Conservation (phyloP, 2,329 filamentous ascomycete species). For the Verticillium isaacii region DNA sequence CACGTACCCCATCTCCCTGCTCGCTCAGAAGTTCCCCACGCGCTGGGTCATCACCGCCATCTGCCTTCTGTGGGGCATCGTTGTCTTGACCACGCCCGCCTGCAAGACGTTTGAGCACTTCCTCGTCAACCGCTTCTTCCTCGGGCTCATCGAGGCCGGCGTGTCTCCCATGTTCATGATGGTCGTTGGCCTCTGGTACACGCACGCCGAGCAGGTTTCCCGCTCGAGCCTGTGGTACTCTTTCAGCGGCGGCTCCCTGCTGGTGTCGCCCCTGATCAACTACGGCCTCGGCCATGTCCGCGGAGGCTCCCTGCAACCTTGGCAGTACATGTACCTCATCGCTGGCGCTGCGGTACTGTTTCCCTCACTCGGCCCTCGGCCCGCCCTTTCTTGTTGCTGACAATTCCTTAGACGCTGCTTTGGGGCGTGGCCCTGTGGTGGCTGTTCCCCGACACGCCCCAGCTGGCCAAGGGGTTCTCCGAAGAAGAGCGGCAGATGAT, state of each 20-base stretch:
- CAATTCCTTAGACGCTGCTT: background rate
- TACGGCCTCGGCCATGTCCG: constrained; percentile 27
- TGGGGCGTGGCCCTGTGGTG: constrained; percentile 18
- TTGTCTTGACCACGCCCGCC: constrained; percentile 25
- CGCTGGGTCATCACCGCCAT: constrained; percentile 22
- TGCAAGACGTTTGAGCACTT: constrained; percentile 25
- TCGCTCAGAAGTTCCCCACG: constrained; percentile 22
- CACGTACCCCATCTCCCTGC: constrained; percentile 23
- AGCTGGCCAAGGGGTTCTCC: constrained; percentile 23
- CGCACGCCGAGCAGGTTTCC: constrained; percentile 29
- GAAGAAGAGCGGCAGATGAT: constrained; percentile 18
- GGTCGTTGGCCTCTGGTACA: constrained; percentile 33
- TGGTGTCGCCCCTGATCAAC: constrained; percentile 26
- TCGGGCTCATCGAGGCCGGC: constrained; percentile 28
- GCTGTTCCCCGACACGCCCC: constrained; percentile 22
- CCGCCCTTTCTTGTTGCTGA: background rate
- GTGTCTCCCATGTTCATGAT: constrained; percentile 29
- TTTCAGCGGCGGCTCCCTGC: constrained; percentile 29
- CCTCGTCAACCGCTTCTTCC: constrained; percentile 28
- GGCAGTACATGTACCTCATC: constrained; percentile 30
- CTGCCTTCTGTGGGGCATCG: constrained; percentile 23
- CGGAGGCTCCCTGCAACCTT: constrained; percentile 18
- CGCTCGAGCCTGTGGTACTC: constrained; percentile 32
- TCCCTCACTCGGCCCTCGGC: background rate
- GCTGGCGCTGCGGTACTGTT: constrained; percentile 18